Base-by-base conservation (phyloP, 1,284 basidiomycete genomes). In the Fistulinella cinereoalba region DNA sequence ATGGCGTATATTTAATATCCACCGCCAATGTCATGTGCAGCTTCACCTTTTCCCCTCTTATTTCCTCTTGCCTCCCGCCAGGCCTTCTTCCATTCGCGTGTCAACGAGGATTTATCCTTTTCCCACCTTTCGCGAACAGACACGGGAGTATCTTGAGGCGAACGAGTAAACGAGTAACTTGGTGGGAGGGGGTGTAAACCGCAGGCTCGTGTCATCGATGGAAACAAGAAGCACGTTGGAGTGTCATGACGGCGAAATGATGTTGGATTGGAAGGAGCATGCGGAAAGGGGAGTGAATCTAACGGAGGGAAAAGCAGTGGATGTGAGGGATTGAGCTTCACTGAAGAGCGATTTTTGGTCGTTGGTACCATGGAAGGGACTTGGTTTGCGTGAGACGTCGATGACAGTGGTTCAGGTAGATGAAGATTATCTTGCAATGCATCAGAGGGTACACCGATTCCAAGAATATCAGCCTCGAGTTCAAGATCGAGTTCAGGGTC, bases 11-110 rank as follows among this genome's bases (percentile, higher is more conserved):
- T 18, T 52, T 34, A 62, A 32, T 47, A 44, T 15, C 38, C 40
- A 3, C 45, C 48, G n/a, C 36, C 49, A 12, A 37, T 62, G 10
- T 66, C 71, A 27, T 69, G 79, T 9, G 76, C 77, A 48, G 80
- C 74, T 21, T 76, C 77, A 40, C 76, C 74, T 56, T 78, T 73
- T 42, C 86, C 70, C 53, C 78, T 75, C 56, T 76, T 78, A 32
- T 81, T 71, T 61, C 86, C 86, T 46, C 75, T 77, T n/a, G 88
- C 90, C 62, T 93, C 90, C 46, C 85, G 78, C 65, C 80, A 81
- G 31, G 85, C 69, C 56, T 80, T 79, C 70, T 92, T 93, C 87
- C 88, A 94, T 45, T 81, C 87, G 47, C 70, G 73, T 40, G 91
- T 93, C 62, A 92, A 67, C 45, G 84, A 81, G 1, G 74, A 73